Percentiles rank a stretch among this genome's conserved stretches.
Evolutionary conservation across 805 yeast genomes (phyloP).

Genomic region (Saccharomycopsis oosterbeekiorum): DNA sequence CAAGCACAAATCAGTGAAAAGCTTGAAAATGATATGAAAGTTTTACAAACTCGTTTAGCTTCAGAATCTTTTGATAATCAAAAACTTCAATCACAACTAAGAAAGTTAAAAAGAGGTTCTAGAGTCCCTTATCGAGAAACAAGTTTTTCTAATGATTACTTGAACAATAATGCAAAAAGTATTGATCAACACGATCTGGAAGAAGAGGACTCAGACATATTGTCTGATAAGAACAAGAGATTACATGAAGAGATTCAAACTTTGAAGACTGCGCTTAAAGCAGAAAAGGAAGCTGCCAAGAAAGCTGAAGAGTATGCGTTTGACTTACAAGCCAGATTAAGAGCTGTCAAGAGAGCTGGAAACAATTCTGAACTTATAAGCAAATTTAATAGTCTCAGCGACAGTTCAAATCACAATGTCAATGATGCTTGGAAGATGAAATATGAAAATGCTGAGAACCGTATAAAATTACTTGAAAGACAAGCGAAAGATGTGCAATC

Average conservation of each 20-base stretch:
- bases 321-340: conserved; percentile 33
- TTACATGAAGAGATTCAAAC: conserved; percentile 36
- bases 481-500: conserved; percentile 21
- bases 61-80: conserved; percentile 54
- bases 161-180: conserved; percentile 2
- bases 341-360: neutral
- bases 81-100: conserved; percentile 34
- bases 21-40: conserved; percentile 45
- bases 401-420: conserved; percentile 7
- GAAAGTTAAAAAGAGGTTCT: conserved; percentile 27
- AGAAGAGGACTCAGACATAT: neutral
- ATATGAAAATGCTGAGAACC: conserved; percentile 38
- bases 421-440: conserved; percentile 34
- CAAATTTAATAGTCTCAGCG: conserved; percentile 9
- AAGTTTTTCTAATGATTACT: conserved; percentile 17
- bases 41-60: conserved; percentile 55
- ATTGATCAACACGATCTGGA: neutral
- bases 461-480: conserved; percentile 32
- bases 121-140: conserved; percentile 22
- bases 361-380: conserved; percentile 6
- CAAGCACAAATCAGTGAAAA: conserved; percentile 35
- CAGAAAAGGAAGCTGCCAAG: conserved; percentile 40
- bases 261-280: conserved; percentile 38
- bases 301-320: conserved; percentile 43
- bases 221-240: conserved; percentile 20